Evolutionary conservation across 2,329 filamentous ascomycete species (phyloP), one percentile per base, ranked within the genome.

Genomic region (Aspergillus latus): DNA sequence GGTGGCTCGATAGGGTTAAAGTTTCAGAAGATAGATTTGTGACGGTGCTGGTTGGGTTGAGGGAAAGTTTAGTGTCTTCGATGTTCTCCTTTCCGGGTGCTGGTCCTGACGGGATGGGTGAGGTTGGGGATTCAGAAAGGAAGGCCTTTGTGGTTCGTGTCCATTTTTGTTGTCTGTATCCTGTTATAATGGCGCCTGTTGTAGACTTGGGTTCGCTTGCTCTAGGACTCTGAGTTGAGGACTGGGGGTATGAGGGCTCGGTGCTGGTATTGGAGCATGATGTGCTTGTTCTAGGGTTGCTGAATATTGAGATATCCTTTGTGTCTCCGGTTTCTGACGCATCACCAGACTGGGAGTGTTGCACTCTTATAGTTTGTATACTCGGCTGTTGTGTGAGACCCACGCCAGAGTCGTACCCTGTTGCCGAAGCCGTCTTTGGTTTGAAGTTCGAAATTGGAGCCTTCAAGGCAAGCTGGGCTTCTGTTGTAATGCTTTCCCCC

Each of bases 381-480:
- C 62, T 62, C 1, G 58, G 61, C 52, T 59, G 59, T 34, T 60
- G 55, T 16, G 62, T 62, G 21, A 66, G 58, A 3, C 46, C 65
- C n/a, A 65, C 57, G 3, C 63, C 64, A 1, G 64, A 68, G 56
- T 64, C 61, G 58, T 64, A 60, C 57, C 48, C 57, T 29, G 49
- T 59, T 43, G 49, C 10, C 10, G 47, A 49, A 2, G 49, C 54
- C 5, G 51, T 37, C 5, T 62, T 54, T 16, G 56, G 32, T 42
- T 45, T 49, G 32, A 54, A 48, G 8, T 49, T 56, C 0, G 56
- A 55, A 1, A 39, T 11, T 11, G 59, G 21, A 28, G 57, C 63
- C 30, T 59, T 63, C 5, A 57, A 58, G 9, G 59, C 39, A 11
- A 64, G 47, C 11, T 58, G 60, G 2, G 56, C 34, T 10, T 34